Conservation (phyloP, 768 basidiomycete genomes). For the Mycena galopus region DNA sequence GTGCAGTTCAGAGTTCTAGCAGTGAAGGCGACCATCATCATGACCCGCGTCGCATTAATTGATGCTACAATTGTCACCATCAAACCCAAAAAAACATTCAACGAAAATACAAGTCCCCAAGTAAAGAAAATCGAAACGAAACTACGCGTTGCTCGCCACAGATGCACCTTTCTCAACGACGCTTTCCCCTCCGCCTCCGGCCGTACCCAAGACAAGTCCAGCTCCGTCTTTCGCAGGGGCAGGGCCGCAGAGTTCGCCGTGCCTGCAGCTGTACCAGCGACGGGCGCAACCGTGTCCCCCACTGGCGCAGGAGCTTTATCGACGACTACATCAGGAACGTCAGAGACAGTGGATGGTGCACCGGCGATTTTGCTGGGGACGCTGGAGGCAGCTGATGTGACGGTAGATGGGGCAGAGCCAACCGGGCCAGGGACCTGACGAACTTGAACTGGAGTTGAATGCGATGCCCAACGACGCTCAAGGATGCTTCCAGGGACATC, state of each 20-base stretch:
- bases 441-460: neutral
- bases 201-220: neutral
- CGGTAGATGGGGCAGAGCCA: neutral
- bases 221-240: neutral
- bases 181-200: neutral
- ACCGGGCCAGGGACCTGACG: neutral
- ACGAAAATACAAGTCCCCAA: neutral
- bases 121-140: neutral
- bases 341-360: neutral
- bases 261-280: neutral
- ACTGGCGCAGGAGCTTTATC: neutral
- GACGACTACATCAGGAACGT: neutral
- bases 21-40: conserved; percentile 23
- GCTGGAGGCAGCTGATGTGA: neutral
- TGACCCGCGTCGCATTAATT: neutral
- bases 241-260: neutral
- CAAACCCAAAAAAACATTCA: neutral
- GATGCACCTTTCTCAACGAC: neutral
- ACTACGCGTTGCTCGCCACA: neutral
- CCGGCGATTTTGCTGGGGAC: neutral
- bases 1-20: neutral
- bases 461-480: neutral
- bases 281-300: neutral
- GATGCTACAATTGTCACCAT: neutral
- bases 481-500: neutral